These are phyloP conservation scores for Malania oleifera DNA, from an alignment of 164 flowering plant genomes.

Conservation along the genomic window DNA sequence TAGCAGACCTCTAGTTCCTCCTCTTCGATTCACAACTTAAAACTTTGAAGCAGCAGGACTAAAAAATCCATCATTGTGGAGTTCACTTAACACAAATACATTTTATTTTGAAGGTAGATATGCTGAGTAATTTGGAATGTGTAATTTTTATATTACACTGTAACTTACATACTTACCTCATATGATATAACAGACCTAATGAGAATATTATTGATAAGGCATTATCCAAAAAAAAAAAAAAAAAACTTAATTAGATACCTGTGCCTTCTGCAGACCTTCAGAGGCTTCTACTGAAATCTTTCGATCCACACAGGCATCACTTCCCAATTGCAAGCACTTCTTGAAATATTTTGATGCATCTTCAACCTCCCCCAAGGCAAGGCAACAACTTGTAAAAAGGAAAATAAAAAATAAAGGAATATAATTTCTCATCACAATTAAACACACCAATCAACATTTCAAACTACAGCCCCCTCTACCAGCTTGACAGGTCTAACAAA, in stretches of 20 bases:
- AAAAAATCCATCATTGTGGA: no score
- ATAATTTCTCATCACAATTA: neutral
- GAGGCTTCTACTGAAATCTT: slow-evolving; percentile 44
- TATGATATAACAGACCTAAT: neutral
- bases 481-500: no score
- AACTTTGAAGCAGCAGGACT: no score
- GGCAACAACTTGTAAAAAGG: slow-evolving; percentile 31
- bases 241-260: slow-evolving; percentile 28
- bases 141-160: no score
- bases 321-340: slow-evolving; percentile 36
- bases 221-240: neutral
- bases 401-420: slow-evolving; percentile 2
- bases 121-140: neutral
- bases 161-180: no score
- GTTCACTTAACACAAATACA: no score
- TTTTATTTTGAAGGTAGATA: no score
- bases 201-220: neutral
- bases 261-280: slow-evolving; percentile 38
- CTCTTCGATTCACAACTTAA: no score
- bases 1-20: no score
- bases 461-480: no score
- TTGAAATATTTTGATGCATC: slow-evolving; percentile 29
- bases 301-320: slow-evolving; percentile 33
- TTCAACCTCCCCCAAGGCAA: slow-evolving; percentile 47
- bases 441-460: neutral